Evolutionary conservation across 129 eudicot genomes (phyloP).

Genomic region (sunflower (Helianthus annuus)): HanXRQr2.0-SUNRISE NC_035435.2:113079204-113079703

Average conservation of each 20-base stretch:
- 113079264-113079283: neutral
- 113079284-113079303: slow-evolving; percentile 65
- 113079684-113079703: slow-evolving; percentile 60
- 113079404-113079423: neutral
- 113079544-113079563: slow-evolving; percentile 43
- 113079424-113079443: neutral
- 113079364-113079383: slow-evolving; percentile 9
- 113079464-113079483: slow-evolving; percentile 53
- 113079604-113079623: neutral
- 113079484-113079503: slow-evolving; percentile 49
- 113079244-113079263: neutral
- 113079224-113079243: neutral
- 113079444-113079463: neutral
- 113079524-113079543: slow-evolving; percentile 53
- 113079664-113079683: slow-evolving; percentile 35
- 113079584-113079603: slow-evolving; percentile 23
- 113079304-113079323: slow-evolving; percentile 56
- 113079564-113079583: slow-evolving; percentile 62
- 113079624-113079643: neutral
- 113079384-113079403: slow-evolving; percentile 19
- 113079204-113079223: slow-evolving; percentile 28
- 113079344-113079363: slow-evolving; percentile 48
- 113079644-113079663: slow-evolving; percentile 31
- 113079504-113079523: slow-evolving; percentile 65
- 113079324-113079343: slow-evolving; percentile 48